These are phyloP conservation scores for Castanea sativa DNA, from an alignment of 306 rosid species.

Conservation along the genomic window DNA sequence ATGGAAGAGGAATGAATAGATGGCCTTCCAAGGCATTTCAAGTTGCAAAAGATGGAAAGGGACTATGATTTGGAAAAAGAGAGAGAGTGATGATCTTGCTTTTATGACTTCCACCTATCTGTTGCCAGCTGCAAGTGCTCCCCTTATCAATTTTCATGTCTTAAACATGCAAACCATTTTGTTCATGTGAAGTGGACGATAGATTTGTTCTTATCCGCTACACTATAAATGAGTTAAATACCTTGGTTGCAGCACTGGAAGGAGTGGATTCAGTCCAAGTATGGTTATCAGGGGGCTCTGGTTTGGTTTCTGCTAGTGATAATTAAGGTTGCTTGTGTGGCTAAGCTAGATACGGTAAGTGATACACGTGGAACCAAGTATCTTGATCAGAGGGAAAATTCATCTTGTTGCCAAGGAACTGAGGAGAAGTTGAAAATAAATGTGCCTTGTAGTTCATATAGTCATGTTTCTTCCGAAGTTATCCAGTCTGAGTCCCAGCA, in stretches of 20 bases:
- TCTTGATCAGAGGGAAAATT: conserved; percentile 28
- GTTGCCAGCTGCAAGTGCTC: conserved; percentile 79
- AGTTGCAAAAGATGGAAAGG: conserved; percentile 63
- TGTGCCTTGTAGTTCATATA: conserved; percentile 39
- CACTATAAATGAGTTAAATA: conserved; percentile 49
- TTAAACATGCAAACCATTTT: conserved; percentile 57
- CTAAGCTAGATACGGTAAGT: conserved; percentile 36
- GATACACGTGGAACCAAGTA: conserved; percentile 23
- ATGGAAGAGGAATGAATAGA: conserved; percentile 76
- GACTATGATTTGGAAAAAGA: conserved; percentile 64
- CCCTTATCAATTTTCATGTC: conserved; percentile 73
- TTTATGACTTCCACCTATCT: conserved; percentile 82
- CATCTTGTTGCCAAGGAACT: conserved; percentile 33
- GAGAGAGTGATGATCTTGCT: conserved; percentile 87
- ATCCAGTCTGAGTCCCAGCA: conserved; percentile 52
- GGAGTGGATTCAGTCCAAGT: conserved; percentile 40
- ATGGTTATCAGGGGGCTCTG: conserved; percentile 40
- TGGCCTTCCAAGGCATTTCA: conserved; percentile 54
- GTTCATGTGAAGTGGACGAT: conserved; percentile 57
- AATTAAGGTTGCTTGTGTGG: conserved; percentile 13
- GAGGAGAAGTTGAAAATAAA: conserved; percentile 44
- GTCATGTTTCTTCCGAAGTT: conserved; percentile 58
- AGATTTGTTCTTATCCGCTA: conserved; percentile 61
- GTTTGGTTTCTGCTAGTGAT: conserved; percentile 33
- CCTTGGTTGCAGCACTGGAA: conserved; percentile 65